These are phyloP conservation scores for Salvia rosmarinus DNA, from an alignment of 257 asterid genomes.

Conservation along the genomic window DNA sequence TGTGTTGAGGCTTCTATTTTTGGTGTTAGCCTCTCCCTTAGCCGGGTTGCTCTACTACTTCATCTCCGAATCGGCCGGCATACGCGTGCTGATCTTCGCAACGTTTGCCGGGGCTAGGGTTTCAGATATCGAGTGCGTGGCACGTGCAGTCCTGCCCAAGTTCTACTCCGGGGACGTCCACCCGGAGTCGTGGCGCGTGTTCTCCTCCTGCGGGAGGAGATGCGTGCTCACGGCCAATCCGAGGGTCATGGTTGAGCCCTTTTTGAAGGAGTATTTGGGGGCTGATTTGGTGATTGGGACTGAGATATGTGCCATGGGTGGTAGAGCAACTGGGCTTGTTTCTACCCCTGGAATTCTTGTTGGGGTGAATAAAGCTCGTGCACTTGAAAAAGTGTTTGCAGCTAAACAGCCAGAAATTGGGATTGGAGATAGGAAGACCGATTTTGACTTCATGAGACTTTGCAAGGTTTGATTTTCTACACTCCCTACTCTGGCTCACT, in stretches of 20 bases:
- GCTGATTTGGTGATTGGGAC: slow-evolving; percentile 74
- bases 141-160: slow-evolving; percentile 71
- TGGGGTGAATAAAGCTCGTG: slow-evolving; percentile 54
- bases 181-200: slow-evolving; percentile 70
- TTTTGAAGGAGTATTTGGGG: slow-evolving; percentile 59
- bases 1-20: slow-evolving; percentile 56
- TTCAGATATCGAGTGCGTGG: slow-evolving; percentile 56
- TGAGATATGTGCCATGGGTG: slow-evolving; percentile 50
- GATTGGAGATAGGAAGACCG: slow-evolving; percentile 62
- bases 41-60: slow-evolving; percentile 61
- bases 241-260: slow-evolving; percentile 68
- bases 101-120: slow-evolving; percentile 57
- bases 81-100: slow-evolving; percentile 57
- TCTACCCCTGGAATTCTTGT: slow-evolving; percentile 55
- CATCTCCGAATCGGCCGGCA: slow-evolving; percentile 62
- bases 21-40: slow-evolving; percentile 55
- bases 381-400: slow-evolving; percentile 39
- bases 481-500: too few relatives aligned
- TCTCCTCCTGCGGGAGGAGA: slow-evolving; percentile 65
- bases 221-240: slow-evolving; percentile 72
- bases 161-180: slow-evolving; percentile 61
- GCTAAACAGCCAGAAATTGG: slow-evolving; percentile 48
- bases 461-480: slow-evolving; percentile 52
- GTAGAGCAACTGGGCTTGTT: slow-evolving; percentile 69
- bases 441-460: slow-evolving; percentile 60